Percentiles rank a stretch among this genome's conserved stretches.
phyloP scores from a whole-genome alignment of 192 early-diverging fungal species.

The Backusella circina region DNA sequence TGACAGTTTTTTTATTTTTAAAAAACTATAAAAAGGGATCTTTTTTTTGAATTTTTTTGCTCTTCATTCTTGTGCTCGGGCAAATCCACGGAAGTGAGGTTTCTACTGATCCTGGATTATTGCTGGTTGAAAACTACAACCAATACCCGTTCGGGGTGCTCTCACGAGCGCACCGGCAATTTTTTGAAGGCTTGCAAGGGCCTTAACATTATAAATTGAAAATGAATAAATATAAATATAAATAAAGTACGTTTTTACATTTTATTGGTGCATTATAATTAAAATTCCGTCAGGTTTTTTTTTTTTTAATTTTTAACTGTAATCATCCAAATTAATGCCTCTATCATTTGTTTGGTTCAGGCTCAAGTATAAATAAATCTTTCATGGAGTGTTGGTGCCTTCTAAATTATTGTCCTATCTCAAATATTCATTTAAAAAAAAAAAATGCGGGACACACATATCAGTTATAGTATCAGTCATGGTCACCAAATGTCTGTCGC shows the following conservation, averaged over 20 bases:
- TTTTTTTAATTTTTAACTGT: too few species aligned
- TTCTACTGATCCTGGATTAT: constrained; percentile 38
- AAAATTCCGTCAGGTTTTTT: too few species aligned
- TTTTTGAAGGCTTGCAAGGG: constrained; percentile 24
- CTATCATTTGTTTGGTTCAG: too few species aligned
- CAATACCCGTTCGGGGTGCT: constrained; percentile 26
- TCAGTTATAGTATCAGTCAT: too few species aligned
- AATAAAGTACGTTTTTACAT: neutral
- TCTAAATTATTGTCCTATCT: too few species aligned
- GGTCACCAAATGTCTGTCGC: too few species aligned
- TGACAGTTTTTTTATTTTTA: neutral
- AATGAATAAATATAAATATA: constrained; percentile 8
- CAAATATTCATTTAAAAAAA: too few species aligned
- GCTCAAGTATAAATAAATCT: too few species aligned
- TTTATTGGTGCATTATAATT: too few species aligned
- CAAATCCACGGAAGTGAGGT: constrained; percentile 39
- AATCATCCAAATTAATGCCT: too few species aligned
- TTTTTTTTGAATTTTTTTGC: neutral
- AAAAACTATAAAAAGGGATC: constrained; percentile 17
- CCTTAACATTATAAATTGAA: constrained; percentile 9
- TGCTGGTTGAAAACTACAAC: constrained; percentile 44
- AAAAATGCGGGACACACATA: too few species aligned
- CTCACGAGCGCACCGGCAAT: constrained; percentile 24
- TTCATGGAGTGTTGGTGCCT: too few species aligned
- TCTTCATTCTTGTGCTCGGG: constrained; percentile 38